Evolutionary conservation across 768 basidiomycete species (phyloP).

Genomic region (Dentipellis sp.): DNA sequence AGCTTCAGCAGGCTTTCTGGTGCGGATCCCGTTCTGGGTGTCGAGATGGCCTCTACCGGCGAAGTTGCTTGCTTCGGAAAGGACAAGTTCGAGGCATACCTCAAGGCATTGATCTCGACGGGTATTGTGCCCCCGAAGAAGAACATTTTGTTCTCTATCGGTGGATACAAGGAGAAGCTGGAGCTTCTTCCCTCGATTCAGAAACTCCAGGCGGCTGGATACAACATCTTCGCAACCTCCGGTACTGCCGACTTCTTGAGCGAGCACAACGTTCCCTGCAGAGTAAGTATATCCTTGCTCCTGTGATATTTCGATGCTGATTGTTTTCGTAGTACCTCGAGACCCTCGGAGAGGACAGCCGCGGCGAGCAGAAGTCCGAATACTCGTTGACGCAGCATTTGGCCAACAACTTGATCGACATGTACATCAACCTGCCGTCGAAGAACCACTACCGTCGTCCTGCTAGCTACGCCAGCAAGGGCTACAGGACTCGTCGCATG

Average conservation of each 20-base stretch:
- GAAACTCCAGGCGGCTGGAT: slow-evolving; percentile 88
- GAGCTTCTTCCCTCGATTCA: slow-evolving; percentile 94
- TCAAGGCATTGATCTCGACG: slow-evolving; percentile 94
- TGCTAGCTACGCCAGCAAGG: slow-evolving; percentile 94
- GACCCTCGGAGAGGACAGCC: slow-evolving; percentile 66
- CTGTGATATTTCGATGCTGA: background rate
- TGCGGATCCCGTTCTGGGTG: slow-evolving; percentile 94
- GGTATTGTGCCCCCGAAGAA: slow-evolving; percentile 94
- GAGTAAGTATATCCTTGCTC: slow-evolving; percentile 35
- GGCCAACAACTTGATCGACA: slow-evolving; percentile 94
- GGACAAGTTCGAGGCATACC: slow-evolving; percentile 97
- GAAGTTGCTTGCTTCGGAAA: slow-evolving; percentile 98
- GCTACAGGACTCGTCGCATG: slow-evolving; percentile 95
- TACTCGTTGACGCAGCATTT: slow-evolving; percentile 96
- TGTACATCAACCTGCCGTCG: slow-evolving; percentile 99
- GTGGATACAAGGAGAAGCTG: slow-evolving; percentile 94
- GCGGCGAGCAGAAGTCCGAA: slow-evolving; percentile 84
- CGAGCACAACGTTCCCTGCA: slow-evolving; percentile 95
- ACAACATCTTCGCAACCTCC: slow-evolving; percentile 93
- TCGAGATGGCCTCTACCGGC: slow-evolving; percentile 99
- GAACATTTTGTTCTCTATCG: slow-evolving; percentile 95
- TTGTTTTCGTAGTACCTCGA: slow-evolving; percentile 64
- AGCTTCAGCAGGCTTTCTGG: slow-evolving; percentile 94
- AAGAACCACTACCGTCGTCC: slow-evolving; percentile 97
- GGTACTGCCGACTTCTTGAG: slow-evolving; percentile 97